Evolutionary conservation across 495 filamentous ascomycete genomes (phyloP), one percentile per base, ranked within the genome.

Genomic region (Podospora pseudopauciseta): DNA sequence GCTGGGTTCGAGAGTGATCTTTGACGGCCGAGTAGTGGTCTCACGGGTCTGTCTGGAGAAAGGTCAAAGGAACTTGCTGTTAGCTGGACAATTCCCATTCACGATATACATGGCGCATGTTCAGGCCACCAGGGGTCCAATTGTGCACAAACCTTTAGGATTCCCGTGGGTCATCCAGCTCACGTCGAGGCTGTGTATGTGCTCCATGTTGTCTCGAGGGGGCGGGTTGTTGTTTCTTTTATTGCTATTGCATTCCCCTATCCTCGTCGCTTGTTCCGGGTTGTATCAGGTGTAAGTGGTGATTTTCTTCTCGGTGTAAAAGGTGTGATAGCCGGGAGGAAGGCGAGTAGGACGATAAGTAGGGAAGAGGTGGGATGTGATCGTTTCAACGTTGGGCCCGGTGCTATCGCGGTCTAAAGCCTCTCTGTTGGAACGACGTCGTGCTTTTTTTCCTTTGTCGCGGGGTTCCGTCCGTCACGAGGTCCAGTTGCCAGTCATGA

Each of bases 111-210:
- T 49, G 9, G 39, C 15, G 39, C 7, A 49, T 49, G 39, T 49
- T 11, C 56, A 58, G 56, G 56, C n/a, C 18, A 19, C 30, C 20
- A 5, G 34, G 57, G 23, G 16, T 55, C 55, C 55, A 1, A 19
- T 58, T 58, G 55, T 18, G 23, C 55, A 58, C 55, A 20, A 58
- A 83, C 82, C 82, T 83, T 85, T 85, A 9, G 78, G 74, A 69
- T 77, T 74, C 68, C 80, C 82, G 71, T 85, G 81, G 58, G 81
- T 83, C 81, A 90, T 85, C 89, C 89, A 91, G 66, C 83, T 85
- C 64, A 91, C 87, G 76, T 91, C 89, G 67, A 91, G 79, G 30
- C 85, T 83, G 69, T 88, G 86, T 68, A 89, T 80, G 68, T 84
- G 84, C 77, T 90, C 88, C 88, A 89, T 90, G 59, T 20, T 26